These are phyloP conservation scores for Micractinium sp. DNA, from an alignment of 139 green algal genomes.

Conservation along the genomic window DNA sequence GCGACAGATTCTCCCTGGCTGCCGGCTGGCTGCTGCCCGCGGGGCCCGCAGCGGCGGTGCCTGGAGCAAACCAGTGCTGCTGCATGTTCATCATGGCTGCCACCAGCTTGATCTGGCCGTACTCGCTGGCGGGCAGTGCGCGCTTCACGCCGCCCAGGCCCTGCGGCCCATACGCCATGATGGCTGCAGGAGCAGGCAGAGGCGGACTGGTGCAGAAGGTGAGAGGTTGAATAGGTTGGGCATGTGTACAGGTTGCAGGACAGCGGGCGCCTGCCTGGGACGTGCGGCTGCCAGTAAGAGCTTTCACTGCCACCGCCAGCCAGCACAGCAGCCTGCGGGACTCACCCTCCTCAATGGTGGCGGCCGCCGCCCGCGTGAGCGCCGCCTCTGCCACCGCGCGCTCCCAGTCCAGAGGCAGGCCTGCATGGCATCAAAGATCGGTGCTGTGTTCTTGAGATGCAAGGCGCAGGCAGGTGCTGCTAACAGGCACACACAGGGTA, in stretches of 20 bases:
- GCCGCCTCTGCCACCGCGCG: slow-evolving; percentile 11
- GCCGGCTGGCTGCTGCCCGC: neutral
- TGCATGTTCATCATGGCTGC: slow-evolving; percentile 29
- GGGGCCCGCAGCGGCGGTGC: neutral
- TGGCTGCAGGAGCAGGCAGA: neutral
- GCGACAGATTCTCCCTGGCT: neutral
- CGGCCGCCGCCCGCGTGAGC: neutral
- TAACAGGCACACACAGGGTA: no score
- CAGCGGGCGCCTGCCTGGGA: no score
- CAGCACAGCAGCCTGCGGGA: neutral
- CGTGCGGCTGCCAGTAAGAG: no score
- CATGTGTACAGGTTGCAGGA: neutral
- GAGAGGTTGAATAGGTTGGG: no score
- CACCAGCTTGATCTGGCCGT: slow-evolving; percentile 50
- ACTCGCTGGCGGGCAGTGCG: slow-evolving; percentile 16
- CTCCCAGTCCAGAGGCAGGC: slow-evolving; percentile 38
- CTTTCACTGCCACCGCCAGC: neutral
- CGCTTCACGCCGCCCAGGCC: slow-evolving; percentile 33
- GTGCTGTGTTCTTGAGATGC: no score
- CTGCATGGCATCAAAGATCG: no score
- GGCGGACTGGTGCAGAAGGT: neutral
- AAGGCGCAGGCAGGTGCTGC: no score
- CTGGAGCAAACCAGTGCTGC: slow-evolving; percentile 24
- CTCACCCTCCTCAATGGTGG: neutral
- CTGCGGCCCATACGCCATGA: slow-evolving; percentile 13